Base-by-base conservation (phyloP, 1,284 basidiomycete species). In the Apiotrichum akiyoshidainum region DNA sequence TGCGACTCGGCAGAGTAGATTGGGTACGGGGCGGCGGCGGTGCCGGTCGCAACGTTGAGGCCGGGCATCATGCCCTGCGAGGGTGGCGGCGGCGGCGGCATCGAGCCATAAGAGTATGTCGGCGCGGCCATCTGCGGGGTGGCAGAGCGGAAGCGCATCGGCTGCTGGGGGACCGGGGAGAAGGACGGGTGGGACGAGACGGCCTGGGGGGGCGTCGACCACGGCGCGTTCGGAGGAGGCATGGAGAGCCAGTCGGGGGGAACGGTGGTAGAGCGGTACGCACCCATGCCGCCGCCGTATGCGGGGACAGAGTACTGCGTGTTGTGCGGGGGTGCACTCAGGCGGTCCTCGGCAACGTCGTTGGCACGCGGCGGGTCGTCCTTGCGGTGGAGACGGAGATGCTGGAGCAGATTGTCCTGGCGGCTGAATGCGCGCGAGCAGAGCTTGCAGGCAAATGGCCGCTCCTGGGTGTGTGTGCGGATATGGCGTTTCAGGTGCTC, bases 401-500 rank as follows among this genome's bases (percentile, higher is more conserved):
- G 91, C 74, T 92, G 89, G 33, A 83, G 85, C 47, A 94, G 82
- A 71, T 92, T 92, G 74, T 93, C 90, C 70, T 86, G 86, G 65
- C 91, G 81, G 66, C 88, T 89, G 77, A 93, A 93, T 53, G 84
- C 82, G 79, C 90, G 90, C 68, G 81, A 80, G 74, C 89, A 94
- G 41, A 81, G 80, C 55, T 81, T 78, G 73, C 92, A 92, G 55
- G 81, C 80, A 76, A 85, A 92, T 0, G 92, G 91, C 47, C 87
- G 81, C 75, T 93, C 91, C 81, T 89, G 83, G 5, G 90, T 92
- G 72, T 94, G 92, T n/a, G 90, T 92, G 55, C 90, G 83, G 39
- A 92, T 79, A 75, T 95, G 92, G 44, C 90, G 80, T 78, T 89
- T 89, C 64, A 94, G 81, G 71, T 94, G 90, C 72, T 94, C 92